Evolutionary conservation across 1,139 yeast species (phyloP).

Genomic region (Blastobotrys serpentis): DNA sequence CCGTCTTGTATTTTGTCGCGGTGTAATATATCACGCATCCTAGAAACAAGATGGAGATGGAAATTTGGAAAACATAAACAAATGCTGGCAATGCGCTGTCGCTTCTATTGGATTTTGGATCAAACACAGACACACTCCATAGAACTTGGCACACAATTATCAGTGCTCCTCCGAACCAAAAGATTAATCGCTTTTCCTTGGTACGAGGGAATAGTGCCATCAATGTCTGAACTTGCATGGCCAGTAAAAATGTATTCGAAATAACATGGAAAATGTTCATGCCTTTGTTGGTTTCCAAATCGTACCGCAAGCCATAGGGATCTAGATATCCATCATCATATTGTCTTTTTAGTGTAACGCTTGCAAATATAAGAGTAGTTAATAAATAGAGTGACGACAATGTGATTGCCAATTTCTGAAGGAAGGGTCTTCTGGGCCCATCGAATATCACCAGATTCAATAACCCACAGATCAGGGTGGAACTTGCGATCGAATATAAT

Average conservation of each 20-base stretch:
- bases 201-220: slow-evolving; percentile 71
- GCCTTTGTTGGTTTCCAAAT: slow-evolving; percentile 46
- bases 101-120: slow-evolving; percentile 40
- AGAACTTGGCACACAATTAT: slow-evolving; percentile 60
- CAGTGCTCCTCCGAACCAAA: slow-evolving; percentile 59
- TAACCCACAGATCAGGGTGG: slow-evolving; percentile 64
- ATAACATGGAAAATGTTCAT: slow-evolving; percentile 61
- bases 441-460: slow-evolving; percentile 54
- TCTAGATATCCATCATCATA: slow-evolving; percentile 52
- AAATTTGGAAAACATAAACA: slow-evolving; percentile 72
- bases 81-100: slow-evolving; percentile 72
- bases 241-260: slow-evolving; percentile 58
- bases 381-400: slow-evolving; percentile 41
- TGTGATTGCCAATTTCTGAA: slow-evolving; percentile 30
- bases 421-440: slow-evolving; percentile 48
- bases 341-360: slow-evolving; percentile 48
- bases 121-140: slow-evolving; percentile 67
- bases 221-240: slow-evolving; percentile 74
- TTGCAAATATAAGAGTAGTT: slow-evolving; percentile 50
- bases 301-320: slow-evolving; percentile 51
- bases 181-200: slow-evolving; percentile 65
- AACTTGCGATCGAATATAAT: slow-evolving; percentile 60
- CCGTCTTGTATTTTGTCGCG: slow-evolving; percentile 51
- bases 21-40: slow-evolving; percentile 62
- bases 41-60: slow-evolving; percentile 70